Evolutionary conservation across 352 stramenopile species (phyloP).

Genomic region (Phytophthora cryptogea): DNA sequence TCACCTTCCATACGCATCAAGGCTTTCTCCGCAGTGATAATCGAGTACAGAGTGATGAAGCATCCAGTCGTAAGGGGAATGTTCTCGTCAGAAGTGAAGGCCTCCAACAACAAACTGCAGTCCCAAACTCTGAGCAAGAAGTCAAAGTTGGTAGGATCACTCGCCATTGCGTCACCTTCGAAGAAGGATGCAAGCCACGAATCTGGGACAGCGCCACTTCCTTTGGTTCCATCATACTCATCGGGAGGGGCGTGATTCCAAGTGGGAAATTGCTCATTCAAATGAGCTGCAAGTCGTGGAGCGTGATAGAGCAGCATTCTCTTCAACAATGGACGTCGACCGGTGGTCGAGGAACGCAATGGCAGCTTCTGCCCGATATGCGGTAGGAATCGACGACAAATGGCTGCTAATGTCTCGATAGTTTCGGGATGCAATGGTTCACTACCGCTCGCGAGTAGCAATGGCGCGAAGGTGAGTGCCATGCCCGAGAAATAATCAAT

Average conservation of each 20-base stretch:
- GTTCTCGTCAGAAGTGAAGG: conserved; percentile 19
- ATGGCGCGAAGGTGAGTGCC: conserved; percentile 56
- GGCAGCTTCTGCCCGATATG: conserved; percentile 47
- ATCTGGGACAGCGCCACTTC: conserved; percentile 50
- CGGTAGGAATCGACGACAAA: conserved; percentile 55
- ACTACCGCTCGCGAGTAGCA: conserved; percentile 62
- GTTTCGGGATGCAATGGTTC: conserved; percentile 71
- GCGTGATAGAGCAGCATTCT: conserved; percentile 78
- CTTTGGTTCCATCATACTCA: conserved; percentile 26
- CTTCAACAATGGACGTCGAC: conserved; percentile 61
- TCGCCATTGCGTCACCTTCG: conserved; percentile 47
- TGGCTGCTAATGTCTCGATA: conserved; percentile 50
- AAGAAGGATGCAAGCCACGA: conserved; percentile 83
- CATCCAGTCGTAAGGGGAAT: conserved; percentile 23
- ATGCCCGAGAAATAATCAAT: conserved; percentile 61
- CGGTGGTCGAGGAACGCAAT: conserved; percentile 32
- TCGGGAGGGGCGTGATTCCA: conserved; percentile 50
- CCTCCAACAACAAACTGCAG: conserved; percentile 59
- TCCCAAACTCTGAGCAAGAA: conserved; percentile 74
- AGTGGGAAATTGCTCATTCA: conserved; percentile 75
- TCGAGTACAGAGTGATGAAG: conserved; percentile 54
- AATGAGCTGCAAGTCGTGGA: conserved; percentile 65
- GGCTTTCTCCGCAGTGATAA: conserved; percentile 61
- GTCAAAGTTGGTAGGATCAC: conserved; percentile 46
- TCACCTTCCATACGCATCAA: conserved; percentile 76